Conservation (phyloP, 768 basidiomycete species). For the Suillus discolor region DNA sequence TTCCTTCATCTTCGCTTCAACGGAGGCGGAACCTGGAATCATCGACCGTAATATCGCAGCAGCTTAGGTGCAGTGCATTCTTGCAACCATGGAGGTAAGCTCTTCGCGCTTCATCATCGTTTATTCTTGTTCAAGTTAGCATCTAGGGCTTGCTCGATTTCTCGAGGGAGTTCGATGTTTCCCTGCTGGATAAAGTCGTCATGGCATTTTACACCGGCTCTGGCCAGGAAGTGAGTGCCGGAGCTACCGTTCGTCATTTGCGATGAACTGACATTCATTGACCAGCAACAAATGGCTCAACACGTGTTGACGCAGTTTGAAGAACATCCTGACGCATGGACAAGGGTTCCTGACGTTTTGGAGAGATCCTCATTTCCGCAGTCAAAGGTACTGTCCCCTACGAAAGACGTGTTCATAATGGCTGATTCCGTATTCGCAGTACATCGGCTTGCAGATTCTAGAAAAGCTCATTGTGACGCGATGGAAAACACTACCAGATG, state of each 20-base stretch:
- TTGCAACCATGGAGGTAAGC: conserved; percentile 42
- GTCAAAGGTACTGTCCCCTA: conserved; percentile 61
- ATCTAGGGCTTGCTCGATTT: conserved; percentile 88
- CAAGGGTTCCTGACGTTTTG: conserved; percentile 91
- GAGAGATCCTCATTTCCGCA: conserved; percentile 84
- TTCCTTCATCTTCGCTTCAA: conserved; percentile 14
- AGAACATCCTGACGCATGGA: conserved; percentile 96
- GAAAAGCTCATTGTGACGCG: conserved; percentile 93
- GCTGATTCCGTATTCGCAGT: conserved; percentile 50
- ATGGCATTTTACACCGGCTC: conserved; percentile 87
- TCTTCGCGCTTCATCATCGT: conserved; percentile 10
- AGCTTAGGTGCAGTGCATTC: neutral
- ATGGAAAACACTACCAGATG: conserved; percentile 95
- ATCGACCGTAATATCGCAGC: conserved; percentile 13
- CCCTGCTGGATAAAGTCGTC: conserved; percentile 91
- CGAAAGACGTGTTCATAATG: neutral
- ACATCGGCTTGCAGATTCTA: conserved; percentile 94
- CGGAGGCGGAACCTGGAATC: conserved; percentile 12
- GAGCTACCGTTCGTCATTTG: conserved; percentile 10
- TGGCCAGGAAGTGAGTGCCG: conserved; percentile 69
- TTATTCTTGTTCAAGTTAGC: conserved; percentile 13
- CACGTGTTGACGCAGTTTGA: conserved; percentile 94
- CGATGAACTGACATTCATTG: conserved; percentile 14
- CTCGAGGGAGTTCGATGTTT: conserved; percentile 90
- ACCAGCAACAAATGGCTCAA: conserved; percentile 93